Evolutionary conservation across 768 basidiomycete genomes (phyloP), one percentile per base, ranked within the genome.

Genomic region (Scleroderma bovista): DNA sequence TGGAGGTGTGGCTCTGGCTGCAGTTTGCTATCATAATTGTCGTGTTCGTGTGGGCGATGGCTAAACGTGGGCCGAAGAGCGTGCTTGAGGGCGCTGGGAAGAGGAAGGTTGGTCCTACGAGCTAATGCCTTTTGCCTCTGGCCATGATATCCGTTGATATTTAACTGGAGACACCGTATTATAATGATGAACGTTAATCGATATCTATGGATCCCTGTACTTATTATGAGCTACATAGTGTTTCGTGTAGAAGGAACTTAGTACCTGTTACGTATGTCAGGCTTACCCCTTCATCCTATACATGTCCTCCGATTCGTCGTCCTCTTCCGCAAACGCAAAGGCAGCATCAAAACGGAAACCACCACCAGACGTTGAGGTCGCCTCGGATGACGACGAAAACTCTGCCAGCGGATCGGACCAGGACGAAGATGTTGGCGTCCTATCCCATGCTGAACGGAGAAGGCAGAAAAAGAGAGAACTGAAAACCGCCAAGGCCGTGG

Each of bases 1-100:
- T 92, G 44, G 86, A 89, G 68, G 62, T 87, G 19, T 92, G 90
- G 90, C 65, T 92, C 54, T 89, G 88, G 87, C 63, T 90, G 51
- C 90, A 93, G 65, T 90, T 92, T 60, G 71, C 65, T 8, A 73
- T 90, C 52, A 80, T 93, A 54, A 74, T 91, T 29, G 48, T 83
- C 37, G 81, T 90, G 46, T 92, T 92, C 65, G 63, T 93, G 47
- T 89, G 80, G 76, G 79, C 86, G 31, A 86, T 90, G 83, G 86
- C 87, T 51, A 80, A 74, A 66, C 74, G 79, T 17, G 88, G 90
- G 3, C 88, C 88, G 6, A 83, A 81, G 69, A 75, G 76, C 47
- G 79, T 91, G 26, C 57, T 89, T 50, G 71, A 70, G 33, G 76
- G 80, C 50, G 71, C 72, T 7, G 67, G 72, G 43, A 55, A 54